Percentiles rank a stretch among this genome's conserved stretches.
phyloP scores from a whole-genome alignment of 345 rosid genomes.

The Capsella bursapastoris region DNA sequence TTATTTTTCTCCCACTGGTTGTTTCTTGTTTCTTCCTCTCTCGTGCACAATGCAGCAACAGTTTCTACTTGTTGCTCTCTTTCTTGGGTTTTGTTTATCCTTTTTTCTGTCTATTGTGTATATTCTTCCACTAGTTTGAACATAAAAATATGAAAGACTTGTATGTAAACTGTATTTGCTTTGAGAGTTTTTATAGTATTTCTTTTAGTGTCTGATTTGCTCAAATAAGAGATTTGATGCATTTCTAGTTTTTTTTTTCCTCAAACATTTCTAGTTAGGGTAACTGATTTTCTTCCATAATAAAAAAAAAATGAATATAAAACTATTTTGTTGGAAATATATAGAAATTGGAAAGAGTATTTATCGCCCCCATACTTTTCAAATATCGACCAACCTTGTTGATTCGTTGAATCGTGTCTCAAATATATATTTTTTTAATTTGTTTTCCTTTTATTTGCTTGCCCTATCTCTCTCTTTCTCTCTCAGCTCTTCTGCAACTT shows the following conservation, averaged over 20 bases:
- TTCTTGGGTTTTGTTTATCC: slow-evolving; percentile 23
- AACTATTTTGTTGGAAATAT: neutral
- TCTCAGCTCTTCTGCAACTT: neutral
- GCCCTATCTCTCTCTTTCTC: slow-evolving; percentile 30
- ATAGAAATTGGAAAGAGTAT: too few relatives aligned
- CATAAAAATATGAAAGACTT: slow-evolving; percentile 32
- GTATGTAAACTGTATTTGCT: slow-evolving; percentile 28
- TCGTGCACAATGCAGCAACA: slow-evolving; percentile 30
- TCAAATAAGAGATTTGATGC: too few relatives aligned
- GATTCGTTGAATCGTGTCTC: slow-evolving; percentile 21
- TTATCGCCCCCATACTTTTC: slow-evolving; percentile 18
- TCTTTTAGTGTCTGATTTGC: neutral
- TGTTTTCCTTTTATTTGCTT: neutral
- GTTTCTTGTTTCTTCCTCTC: slow-evolving; percentile 32
- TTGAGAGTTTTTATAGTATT: neutral
- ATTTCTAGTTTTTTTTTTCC: too few relatives aligned
- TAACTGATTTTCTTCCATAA: too few relatives aligned
- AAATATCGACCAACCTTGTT: slow-evolving; percentile 25
- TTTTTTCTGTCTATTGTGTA: slow-evolving; percentile 7
- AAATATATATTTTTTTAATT: neutral
- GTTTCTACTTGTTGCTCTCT: slow-evolving; percentile 32
- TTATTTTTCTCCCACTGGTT: slow-evolving; percentile 37
- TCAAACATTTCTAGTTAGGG: too few relatives aligned
- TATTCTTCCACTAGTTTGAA: slow-evolving; percentile 37
- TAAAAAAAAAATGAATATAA: neutral